Evolutionary conservation across 768 basidiomycete genomes (phyloP).

Genomic region (Hericium rajendrae): DNA sequence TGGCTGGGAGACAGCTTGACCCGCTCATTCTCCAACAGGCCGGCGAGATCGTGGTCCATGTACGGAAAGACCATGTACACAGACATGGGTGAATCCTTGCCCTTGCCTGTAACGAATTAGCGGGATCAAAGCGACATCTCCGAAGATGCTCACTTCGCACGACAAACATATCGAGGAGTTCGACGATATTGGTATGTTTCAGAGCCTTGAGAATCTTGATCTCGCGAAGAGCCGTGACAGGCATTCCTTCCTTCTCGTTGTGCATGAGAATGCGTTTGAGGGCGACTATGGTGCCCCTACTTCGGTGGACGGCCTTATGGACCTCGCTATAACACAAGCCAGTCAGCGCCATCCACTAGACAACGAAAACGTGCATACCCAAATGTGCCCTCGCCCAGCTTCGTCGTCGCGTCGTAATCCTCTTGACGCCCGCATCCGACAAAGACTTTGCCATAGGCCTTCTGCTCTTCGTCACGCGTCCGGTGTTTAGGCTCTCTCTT

Average conservation of each 20-base stretch:
- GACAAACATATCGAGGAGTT: constrained; percentile 89
- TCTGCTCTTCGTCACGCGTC: constrained; percentile 52
- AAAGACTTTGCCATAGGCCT: constrained; percentile 60
- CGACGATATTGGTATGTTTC: constrained; percentile 76
- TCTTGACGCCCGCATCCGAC: constrained; percentile 59
- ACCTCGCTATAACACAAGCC: constrained; percentile 53
- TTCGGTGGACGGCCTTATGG: constrained; percentile 71
- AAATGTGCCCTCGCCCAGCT: constrained; percentile 95
- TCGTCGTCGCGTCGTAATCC: constrained; percentile 76
- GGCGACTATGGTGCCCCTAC: constrained; percentile 59
- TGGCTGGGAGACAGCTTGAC: constrained; percentile 76
- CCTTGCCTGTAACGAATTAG: constrained; percentile 37
- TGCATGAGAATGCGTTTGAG: constrained; percentile 95
- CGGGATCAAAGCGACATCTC: not conserved
- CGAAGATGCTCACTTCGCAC: constrained; percentile 50
- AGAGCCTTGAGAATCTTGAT: constrained; percentile 93
- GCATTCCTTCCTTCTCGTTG: constrained; percentile 94
- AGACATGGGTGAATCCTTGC: constrained; percentile 57
- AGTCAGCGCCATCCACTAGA: constrained; percentile 4
- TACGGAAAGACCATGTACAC: constrained; percentile 99
- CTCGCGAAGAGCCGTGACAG: constrained; percentile 92
- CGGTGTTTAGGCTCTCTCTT: constrained; percentile 39
- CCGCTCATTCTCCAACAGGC: constrained; percentile 83
- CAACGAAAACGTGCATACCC: constrained; percentile 48
- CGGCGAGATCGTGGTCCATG: constrained; percentile 98